phyloP scores from a whole-genome alignment of 495 filamentous ascomycete genomes.

The Aspergillus taichungensis region DNA sequence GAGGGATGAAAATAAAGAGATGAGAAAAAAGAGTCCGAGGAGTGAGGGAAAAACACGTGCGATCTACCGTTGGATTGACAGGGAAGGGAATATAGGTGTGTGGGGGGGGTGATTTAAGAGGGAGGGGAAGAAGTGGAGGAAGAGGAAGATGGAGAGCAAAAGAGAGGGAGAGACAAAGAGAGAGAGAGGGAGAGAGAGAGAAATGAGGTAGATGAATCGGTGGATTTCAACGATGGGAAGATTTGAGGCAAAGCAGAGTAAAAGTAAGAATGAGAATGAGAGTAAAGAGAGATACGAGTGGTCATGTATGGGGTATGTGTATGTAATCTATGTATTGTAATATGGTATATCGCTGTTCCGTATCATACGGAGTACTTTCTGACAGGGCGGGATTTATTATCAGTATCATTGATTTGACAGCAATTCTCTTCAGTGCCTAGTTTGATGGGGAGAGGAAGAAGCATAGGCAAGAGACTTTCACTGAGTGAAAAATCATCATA shows the following conservation, averaged over 20 bases:
- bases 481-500: too few species aligned
- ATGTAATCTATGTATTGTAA: too few species aligned
- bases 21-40: constrained; percentile 6
- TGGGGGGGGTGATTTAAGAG: neutral
- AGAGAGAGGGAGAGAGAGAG: constrained; percentile 12
- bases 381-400: too few species aligned
- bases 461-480: too few species aligned
- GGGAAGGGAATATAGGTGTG: too few species aligned
- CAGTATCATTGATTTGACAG: too few species aligned
- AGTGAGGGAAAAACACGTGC: constrained; percentile 6
- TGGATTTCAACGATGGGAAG: too few species aligned
- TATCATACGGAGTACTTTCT: too few species aligned
- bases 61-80: too few species aligned
- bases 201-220: neutral
- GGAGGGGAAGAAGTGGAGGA: neutral
- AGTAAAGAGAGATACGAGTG: neutral
- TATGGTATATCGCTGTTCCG: too few species aligned
- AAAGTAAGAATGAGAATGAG: constrained; percentile 4
- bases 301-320: neutral
- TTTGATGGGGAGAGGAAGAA: too few species aligned
- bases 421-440: too few species aligned
- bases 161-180: constrained; percentile 4
- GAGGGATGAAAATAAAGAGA: neutral
- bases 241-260: constrained; percentile 6
- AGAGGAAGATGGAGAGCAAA: neutral